Base-by-base conservation (phyloP, 768 basidiomycete genomes). In the Nevesoporus exiguus region DNA sequence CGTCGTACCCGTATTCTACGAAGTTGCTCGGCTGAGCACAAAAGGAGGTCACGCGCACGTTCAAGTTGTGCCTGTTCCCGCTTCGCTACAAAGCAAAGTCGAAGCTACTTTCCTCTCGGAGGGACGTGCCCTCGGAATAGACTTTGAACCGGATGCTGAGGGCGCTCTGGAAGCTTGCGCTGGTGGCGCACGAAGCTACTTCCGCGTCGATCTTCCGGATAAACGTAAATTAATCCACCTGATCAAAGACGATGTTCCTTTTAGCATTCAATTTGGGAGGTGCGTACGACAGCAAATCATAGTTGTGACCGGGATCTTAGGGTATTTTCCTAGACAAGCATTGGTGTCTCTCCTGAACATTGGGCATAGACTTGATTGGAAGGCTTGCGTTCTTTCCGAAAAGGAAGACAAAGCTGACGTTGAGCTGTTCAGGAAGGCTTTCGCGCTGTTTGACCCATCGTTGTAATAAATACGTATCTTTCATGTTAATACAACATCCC, bases 11-110 rank as follows among this genome's bases (percentile, higher is more conserved):
- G 86, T 98, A 25, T 77, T 83, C 36, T 98, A 95, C 62, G 97
- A 98, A 72, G 85, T 98, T 21, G 91, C 87, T 13, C 81, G 95
- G 8, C 69, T 93, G 40, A 82, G 82, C 52, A 82, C 86, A 3
- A 90, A 89, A 71, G 95, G 93, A 10, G 96, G 94, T 0, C 97
- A 99, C 65, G 94, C 93, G 14, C 96, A 98, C 71, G 76, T 97
- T 8, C 97, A 98, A 67, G 85, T 80, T 33, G 80, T 92, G 1
- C 91, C 94, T 24, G 70, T 95, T 7, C 92, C 93, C 0, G 57
- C 71, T n/a, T 76, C 76, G 39, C 68, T 90, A 36, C 73, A 82
- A 58, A 76, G 80, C 45, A 75, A 80, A 54, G 80, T 96, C 11
- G 88, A 88, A 67, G 73, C 79, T 11, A 77, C 83, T 11, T 98